These are phyloP conservation scores for Diplodia seriata DNA, from an alignment of 2,329 filamentous ascomycete genomes.

Conservation along the genomic window DNA sequence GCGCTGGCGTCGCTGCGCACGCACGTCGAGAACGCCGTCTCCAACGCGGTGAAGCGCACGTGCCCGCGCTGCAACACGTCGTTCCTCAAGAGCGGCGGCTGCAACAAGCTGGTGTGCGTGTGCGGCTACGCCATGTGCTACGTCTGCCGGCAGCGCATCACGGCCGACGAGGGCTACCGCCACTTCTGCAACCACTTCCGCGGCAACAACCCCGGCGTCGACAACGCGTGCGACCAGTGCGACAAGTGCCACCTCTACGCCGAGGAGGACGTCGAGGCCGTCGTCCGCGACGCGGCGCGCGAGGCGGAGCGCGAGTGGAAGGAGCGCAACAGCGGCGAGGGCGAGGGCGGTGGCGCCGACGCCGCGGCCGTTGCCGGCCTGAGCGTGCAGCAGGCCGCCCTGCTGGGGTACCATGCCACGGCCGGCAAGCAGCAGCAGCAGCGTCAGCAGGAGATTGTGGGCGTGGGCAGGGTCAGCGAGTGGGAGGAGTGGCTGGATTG, in stretches of 20 bases:
- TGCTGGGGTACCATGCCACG: conserved; percentile 7
- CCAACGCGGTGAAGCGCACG: conserved; percentile 90
- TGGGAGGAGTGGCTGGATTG: conserved; percentile 29
- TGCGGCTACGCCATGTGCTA: conserved; percentile 99
- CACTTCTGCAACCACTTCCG: conserved; percentile 98
- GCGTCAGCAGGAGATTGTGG: conserved; percentile 14
- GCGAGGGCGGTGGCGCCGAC: not conserved
- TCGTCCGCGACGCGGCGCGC: conserved; percentile 49
- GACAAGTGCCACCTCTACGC: conserved; percentile 62
- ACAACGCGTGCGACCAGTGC: conserved; percentile 75
- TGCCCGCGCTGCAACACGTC: conserved; percentile 90
- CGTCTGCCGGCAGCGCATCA: conserved; percentile 74
- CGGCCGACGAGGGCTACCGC: conserved; percentile 75
- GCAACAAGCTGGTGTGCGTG: conserved; percentile 95
- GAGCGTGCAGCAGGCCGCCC: conserved; percentile 15
- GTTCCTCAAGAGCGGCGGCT: conserved; percentile 92
- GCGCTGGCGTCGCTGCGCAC: conserved; percentile 81
- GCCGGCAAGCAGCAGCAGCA: not conserved
- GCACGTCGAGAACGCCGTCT: conserved; percentile 91
- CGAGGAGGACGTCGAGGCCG: conserved; percentile 56
- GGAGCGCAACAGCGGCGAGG: conserved; percentile 43
- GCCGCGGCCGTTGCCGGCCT: conserved; percentile 32
- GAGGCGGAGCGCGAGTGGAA: conserved; percentile 55
- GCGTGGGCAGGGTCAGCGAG: not conserved
- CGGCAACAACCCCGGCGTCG: conserved; percentile 68